phyloP scores from a whole-genome alignment of 495 filamentous ascomycete genomes.

The Aspergillus steynii region DNA sequence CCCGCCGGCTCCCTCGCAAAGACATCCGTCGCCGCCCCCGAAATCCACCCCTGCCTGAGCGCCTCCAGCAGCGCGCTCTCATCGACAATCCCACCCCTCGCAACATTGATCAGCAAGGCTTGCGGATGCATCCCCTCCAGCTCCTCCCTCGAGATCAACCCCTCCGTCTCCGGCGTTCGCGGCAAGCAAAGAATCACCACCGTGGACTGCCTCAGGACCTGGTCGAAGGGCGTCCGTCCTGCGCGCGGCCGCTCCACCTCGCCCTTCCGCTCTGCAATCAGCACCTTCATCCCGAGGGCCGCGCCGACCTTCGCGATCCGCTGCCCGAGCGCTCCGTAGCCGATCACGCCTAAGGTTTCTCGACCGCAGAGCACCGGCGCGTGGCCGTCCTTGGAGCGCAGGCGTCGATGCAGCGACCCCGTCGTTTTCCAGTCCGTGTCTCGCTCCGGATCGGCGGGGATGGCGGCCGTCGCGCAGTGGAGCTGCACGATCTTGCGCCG shows the following conservation, averaged over 20 bases:
- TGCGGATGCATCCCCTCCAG: slow-evolving; percentile 48
- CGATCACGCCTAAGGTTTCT: slow-evolving; percentile 53
- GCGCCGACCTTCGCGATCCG: slow-evolving; percentile 28
- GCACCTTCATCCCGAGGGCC: slow-evolving; percentile 52
- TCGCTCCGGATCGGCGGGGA: slow-evolving; percentile 21
- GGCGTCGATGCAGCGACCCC: slow-evolving; percentile 18
- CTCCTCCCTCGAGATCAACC: slow-evolving; percentile 48
- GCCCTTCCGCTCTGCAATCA: slow-evolving; percentile 52
- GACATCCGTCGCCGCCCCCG: slow-evolving; percentile 56
- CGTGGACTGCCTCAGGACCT: slow-evolving; percentile 41
- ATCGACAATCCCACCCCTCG: slow-evolving; percentile 58
- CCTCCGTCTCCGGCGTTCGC: slow-evolving; percentile 39
- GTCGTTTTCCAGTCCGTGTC: slow-evolving; percentile 24
- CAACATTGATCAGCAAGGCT: slow-evolving; percentile 55
- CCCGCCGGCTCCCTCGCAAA: slow-evolving; percentile 52
- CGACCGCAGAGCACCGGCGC: slow-evolving; percentile 40
- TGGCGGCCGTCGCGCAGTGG: slow-evolving; percentile 18
- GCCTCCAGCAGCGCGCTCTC: slow-evolving; percentile 50
- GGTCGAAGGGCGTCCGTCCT: slow-evolving; percentile 43
- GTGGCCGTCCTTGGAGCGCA: slow-evolving; percentile 31
- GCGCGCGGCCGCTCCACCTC: slow-evolving; percentile 18
- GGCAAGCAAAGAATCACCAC: slow-evolving; percentile 50
- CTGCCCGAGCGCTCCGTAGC: slow-evolving; percentile 53
- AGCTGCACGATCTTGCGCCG: slow-evolving; percentile 43
- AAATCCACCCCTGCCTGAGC: slow-evolving; percentile 43